A percentile compares a stretch with the other conserved stretches of the same genome.
Conservation (phyloP, 352 stramenopile genomes). For the Pythium brachiatum region DNA sequence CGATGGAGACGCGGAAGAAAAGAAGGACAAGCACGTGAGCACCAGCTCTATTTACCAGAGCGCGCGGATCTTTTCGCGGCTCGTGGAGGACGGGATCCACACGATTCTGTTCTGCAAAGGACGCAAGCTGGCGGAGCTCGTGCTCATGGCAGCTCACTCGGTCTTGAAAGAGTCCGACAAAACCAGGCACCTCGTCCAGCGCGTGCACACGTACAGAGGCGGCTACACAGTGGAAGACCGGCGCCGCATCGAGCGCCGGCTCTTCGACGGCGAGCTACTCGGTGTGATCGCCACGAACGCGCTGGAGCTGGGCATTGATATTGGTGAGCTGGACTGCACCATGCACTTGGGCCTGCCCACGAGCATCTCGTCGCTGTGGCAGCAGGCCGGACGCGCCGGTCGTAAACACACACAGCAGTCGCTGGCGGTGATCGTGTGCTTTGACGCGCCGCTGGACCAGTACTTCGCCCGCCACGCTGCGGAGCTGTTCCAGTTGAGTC, state of each 20-base stretch:
- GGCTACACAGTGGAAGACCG: constrained; percentile 93
- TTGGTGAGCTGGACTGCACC: constrained; percentile 93
- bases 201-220: constrained; percentile 93
- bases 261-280: constrained; percentile 94
- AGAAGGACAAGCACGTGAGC: constrained; percentile 25
- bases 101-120: constrained; percentile 96
- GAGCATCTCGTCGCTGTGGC: constrained; percentile 92
- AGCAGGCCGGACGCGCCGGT: constrained; percentile 95
- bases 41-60: constrained; percentile 88
- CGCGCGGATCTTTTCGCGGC: constrained; percentile 87
- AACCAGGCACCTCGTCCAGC: constrained; percentile 48
- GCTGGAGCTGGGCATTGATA: constrained; percentile 97
- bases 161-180: constrained; percentile 44
- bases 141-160: constrained; percentile 85
- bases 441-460: constrained; percentile 94
- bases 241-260: constrained; percentile 91
- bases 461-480: constrained; percentile 68
- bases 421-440: constrained; percentile 93
- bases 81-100: constrained; percentile 88
- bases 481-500: constrained; percentile 66
- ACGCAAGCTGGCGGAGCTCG: constrained; percentile 92
- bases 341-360: constrained; percentile 95
- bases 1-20: constrained; percentile 28
- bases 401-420: constrained; percentile 76
- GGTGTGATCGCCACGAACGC: constrained; percentile 96